Base-by-base conservation (phyloP, 2,329 filamentous ascomycete genomes). In the Xylariaceae sp. region DNA sequence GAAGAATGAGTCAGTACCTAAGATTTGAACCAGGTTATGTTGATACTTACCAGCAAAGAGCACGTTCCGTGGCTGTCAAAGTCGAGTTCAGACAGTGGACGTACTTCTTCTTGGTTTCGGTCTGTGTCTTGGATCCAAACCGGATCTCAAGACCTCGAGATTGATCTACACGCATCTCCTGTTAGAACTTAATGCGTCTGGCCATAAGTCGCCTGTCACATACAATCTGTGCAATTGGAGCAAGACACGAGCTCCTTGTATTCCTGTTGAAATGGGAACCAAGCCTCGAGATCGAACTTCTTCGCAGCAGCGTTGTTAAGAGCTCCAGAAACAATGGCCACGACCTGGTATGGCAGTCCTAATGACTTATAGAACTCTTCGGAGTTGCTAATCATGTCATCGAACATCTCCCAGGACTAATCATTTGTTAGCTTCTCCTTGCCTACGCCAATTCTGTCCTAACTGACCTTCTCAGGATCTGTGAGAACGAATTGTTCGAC, bases 351-450 rank as follows among this genome's bases (percentile, higher is more conserved):
- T 1, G 94, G 92, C 40, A 99, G 80, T 1, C 86, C 85, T 10
- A 99, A 81, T 16, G 88, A 90, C 77, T 96, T 81, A 77, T 97
- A 97, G 71, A 99, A 99, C 63, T 94, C 92, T 72, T 99, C 93
- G 0, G 91, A 95, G 56, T 84, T 88, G 48, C 76, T 75, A 64
- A 97, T 93, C 94, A 99, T 99, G 58, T 88, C 80, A 50, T 99
- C 91, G 63, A 97, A 97, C 54, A 87, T 86, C 68, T 95, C 83
- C 91, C 91, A 97, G 44, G 89, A 95, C 65, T 47, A 19, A 31
- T n/a, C 6, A 14, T 28, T 7, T n/a, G 45, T 47, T 31, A 47
- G 45, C 33, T 31, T 13, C n/a, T 13, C 9, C n/a, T 19, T 38
- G 7, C 9, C 28, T 5, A n/a, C 28, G 12, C 7, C 19, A 28